Conservation (phyloP, 1,284 basidiomycete species). For the Macrocystidia cucumis region DNA sequence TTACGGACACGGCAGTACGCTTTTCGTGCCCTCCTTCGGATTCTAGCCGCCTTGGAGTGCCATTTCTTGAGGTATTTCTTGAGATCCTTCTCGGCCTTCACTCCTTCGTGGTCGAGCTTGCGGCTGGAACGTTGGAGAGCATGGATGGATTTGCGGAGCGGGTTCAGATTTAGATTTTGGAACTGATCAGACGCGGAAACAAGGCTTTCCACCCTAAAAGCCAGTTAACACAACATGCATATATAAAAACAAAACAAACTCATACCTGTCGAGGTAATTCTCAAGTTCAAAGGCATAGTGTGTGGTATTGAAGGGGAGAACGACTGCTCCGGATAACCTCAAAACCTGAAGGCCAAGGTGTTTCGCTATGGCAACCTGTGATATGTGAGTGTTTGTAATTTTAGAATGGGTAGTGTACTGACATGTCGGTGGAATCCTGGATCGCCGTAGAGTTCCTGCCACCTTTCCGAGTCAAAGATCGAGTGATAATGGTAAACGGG, state of each 20-base stretch:
- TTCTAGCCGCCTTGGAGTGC: constrained; percentile 23
- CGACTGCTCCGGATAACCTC: constrained; percentile 51
- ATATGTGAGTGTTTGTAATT: constrained; percentile 3
- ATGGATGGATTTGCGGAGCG: constrained; percentile 40
- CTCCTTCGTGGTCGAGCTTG: constrained; percentile 48
- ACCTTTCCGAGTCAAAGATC: constrained; percentile 74
- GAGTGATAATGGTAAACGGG: constrained; percentile 78
- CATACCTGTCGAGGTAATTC: constrained; percentile 50
- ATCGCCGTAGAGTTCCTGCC: constrained; percentile 74
- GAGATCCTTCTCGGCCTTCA: constrained; percentile 25
- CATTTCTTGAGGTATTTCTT: constrained; percentile 28
- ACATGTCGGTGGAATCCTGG: constrained; percentile 72
- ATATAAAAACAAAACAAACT: constrained; percentile 3
- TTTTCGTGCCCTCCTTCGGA: constrained; percentile 14
- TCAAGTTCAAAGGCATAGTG: constrained; percentile 64
- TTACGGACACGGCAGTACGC: background rate
- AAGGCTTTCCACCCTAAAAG: constrained; percentile 40
- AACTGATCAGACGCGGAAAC: constrained; percentile 18
- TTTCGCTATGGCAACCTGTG: constrained; percentile 45
- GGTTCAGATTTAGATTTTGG: constrained; percentile 32
- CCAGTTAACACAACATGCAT: constrained; percentile 5
- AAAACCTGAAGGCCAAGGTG: constrained; percentile 58
- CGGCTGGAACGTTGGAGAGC: constrained; percentile 44
- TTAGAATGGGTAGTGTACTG: constrained; percentile 1
- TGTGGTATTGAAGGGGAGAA: constrained; percentile 70